phyloP scores from a whole-genome alignment of 1,139 yeast species.

The Pichia sp. region DNA sequence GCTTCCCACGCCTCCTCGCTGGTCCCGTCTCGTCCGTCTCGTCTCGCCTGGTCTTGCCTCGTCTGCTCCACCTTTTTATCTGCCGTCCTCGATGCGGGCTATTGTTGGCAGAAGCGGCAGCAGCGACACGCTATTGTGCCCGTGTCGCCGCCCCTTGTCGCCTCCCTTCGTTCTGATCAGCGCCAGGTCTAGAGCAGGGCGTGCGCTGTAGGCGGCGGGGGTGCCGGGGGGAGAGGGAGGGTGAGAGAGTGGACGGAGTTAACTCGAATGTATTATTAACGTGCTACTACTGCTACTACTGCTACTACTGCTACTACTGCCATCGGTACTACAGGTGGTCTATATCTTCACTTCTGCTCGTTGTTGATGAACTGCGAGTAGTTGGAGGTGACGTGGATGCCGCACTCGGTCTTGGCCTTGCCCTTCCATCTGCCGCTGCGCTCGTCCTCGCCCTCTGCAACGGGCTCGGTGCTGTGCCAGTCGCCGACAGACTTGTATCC shows the following conservation, averaged over 20 bases:
- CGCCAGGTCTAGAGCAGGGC: too few relatives aligned
- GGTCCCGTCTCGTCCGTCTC: not conserved
- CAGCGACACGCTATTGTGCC: not conserved
- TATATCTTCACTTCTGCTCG: not conserved
- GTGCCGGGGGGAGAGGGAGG: too few relatives aligned
- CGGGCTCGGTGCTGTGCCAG: slow-evolving; percentile 92
- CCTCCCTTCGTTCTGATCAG: too few relatives aligned
- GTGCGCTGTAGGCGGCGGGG: too few relatives aligned
- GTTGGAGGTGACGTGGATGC: slow-evolving; percentile 78
- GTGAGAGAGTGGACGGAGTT: too few relatives aligned
- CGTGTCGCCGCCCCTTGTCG: too few relatives aligned
- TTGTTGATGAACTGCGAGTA: slow-evolving; percentile 53
- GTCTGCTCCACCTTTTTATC: not conserved
- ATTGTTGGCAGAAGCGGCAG: not conserved
- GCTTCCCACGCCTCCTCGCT: not conserved
- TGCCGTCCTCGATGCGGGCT: not conserved
- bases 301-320: too few relatives aligned
- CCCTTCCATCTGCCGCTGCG: slow-evolving; percentile 98
- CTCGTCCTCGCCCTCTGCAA: slow-evolving; percentile 88
- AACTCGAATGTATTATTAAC: too few relatives aligned
- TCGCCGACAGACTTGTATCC: slow-evolving; percentile 95
- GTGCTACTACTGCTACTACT: too few relatives aligned
- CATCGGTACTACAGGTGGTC: not conserved
- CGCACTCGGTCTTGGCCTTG: slow-evolving; percentile 88
- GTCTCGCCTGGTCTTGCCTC: not conserved